Base-by-base conservation (phyloP, 1,284 basidiomycete species). In the Tilletia horrida region DNA sequence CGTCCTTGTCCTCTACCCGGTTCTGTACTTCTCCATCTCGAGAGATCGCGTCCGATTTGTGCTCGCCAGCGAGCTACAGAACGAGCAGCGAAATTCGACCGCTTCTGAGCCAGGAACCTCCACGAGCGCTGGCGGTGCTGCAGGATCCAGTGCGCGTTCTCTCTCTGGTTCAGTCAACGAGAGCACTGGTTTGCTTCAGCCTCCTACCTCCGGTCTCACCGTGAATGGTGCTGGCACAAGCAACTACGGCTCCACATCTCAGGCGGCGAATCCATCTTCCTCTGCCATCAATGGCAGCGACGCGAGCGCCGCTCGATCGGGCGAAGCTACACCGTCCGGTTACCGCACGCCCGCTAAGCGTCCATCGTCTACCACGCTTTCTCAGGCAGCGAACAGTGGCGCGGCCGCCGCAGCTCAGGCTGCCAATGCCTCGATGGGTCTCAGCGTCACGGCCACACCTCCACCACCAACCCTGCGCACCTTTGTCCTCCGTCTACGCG, bases 401-500 rank as follows among this genome's bases (percentile, higher is more conserved):
- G 48, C 63, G 9, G 23, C 50, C 13, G 13, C 59, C 11, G n/a
- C 43, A 1, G 13, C 65, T 67, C 31, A 73, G 66, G 64, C 69
- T 67, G 69, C 76, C 0, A 76, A 76, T 42, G 76, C 73, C 11
- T 73, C 72, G 14, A 77, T 80, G 77, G 77, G 77, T 47, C 72
- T 79, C 35, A 66, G 72, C n/a, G 69, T 80, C 29, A 67, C 72
- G 18, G 65, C 72, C 13, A 25, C 59, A 42, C 75, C 79, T 11
- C 76, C 78, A 11, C 73, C 79, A 9, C 76, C 80, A 1, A 76
- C 79, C 2, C 71, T 81, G 52, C 64, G 66, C 55, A 63, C 69
- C 55, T 79, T 81, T 45, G 43, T 75, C 47, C 67, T 73, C n/a
- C 73, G 82, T 63, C 83, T 91, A 67, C 83, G 84, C 63, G 86